Conservation (phyloP, 2,329 filamentous ascomycete genomes). For the Domatiomyces catenatus region DNA sequence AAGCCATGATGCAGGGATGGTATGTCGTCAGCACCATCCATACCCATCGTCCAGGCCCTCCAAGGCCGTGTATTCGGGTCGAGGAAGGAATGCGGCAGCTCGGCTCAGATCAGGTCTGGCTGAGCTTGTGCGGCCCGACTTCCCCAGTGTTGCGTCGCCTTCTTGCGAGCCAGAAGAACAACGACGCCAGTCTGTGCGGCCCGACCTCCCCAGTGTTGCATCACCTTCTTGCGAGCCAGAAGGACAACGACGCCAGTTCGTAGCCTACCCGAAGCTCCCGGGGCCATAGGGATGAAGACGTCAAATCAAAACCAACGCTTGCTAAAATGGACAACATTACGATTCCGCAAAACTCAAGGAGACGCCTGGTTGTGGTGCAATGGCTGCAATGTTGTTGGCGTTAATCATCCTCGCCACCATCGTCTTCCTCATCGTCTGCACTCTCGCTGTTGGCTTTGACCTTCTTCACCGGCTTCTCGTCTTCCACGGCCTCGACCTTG, state of each 20-base stretch:
- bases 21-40: too few relatives aligned
- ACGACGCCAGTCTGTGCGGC: neutral
- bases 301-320: neutral
- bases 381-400: neutral
- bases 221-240: neutral
- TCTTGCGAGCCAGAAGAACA: neutral
- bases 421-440: slow-evolving; percentile 38
- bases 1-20: neutral
- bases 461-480: slow-evolving; percentile 34
- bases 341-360: neutral
- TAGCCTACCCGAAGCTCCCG: neutral
- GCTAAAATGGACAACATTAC: neutral
- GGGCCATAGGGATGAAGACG: neutral
- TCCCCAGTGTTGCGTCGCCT: neutral
- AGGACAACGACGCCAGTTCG: neutral
- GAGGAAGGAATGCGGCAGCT: neutral
- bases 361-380: neutral
- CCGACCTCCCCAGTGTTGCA: neutral
- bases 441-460: slow-evolving; percentile 33
- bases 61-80: neutral
- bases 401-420: slow-evolving; percentile 38
- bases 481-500: slow-evolving; percentile 35
- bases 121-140: neutral
- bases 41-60: too few relatives aligned
- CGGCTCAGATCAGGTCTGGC: neutral